Evolutionary conservation across 495 filamentous ascomycete species (phyloP), one percentile per base, ranked within the genome.

Genomic region (Aspergillus carlsbadensis): DNA sequence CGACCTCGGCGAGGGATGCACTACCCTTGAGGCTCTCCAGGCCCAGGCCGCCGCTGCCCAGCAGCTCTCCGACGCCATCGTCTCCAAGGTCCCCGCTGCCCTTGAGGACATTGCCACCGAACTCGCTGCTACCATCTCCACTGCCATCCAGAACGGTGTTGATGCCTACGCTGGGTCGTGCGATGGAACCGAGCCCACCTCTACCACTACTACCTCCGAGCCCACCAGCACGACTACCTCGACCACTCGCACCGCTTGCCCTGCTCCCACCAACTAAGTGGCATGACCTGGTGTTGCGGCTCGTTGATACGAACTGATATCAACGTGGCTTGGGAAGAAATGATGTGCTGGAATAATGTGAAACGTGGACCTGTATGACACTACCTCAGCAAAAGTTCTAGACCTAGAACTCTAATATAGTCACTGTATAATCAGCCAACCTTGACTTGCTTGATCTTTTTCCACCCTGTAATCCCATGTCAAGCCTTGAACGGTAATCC

Each of bases 141-240:
- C 67, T 62, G 61, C 39, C 80, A 78, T 34, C 81, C 84, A 26
- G 78, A 73, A 26, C 2, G 52, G 52, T 36, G 22, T 54, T 18
- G 41, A 44, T 54, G 52, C 52, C 18, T 54, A 45, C 18, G 40
- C 44, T 29, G 52, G 41, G 5, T 20, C 40, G 24, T 54, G 52
- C 29, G 41, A 37, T 21, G 8, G 14, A 1, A 35, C 10, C 36
- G 22, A 21, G 22, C 14, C 45, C 15, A 33, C 45, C 21, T 15
- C 45, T 5, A 31, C 49, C 31, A 10, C 36, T 17, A 26, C 37
- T 37, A 17, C 48, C 18, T 5, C 29, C 1, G 29, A 34, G 8
- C 18, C 42, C 3, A 20, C 44, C 14, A 33, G 22, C 22, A 36
- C 46, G n/a, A 36, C 46, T 20, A 35, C 42, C 10, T 34, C 29